phyloP scores from a whole-genome alignment of 2,329 filamentous ascomycete species.

The Cladosporium oxysporum region DNA sequence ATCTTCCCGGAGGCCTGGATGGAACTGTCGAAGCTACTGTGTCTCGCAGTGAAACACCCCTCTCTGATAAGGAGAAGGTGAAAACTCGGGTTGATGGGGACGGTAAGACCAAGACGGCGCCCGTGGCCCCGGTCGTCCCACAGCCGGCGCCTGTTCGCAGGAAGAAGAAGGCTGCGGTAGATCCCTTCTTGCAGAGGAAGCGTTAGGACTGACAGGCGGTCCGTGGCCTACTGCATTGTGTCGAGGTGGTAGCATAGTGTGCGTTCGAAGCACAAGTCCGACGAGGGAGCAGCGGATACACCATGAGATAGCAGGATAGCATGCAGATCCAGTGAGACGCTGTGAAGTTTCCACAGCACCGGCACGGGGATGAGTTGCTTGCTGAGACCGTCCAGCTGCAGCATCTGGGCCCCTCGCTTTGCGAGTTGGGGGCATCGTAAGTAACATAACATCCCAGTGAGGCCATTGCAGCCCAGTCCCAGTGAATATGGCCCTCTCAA shows the following conservation, averaged over 20 bases:
- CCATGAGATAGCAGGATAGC: slow-evolving; percentile 18
- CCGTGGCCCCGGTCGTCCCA: slow-evolving; percentile 18
- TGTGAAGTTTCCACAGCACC: slow-evolving; percentile 13
- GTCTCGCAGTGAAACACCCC: slow-evolving; percentile 30
- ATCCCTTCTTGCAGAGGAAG: slow-evolving; percentile 32
- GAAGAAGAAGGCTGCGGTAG: slow-evolving; percentile 32
- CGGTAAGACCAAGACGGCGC: slow-evolving; percentile 19
- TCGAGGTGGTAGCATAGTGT: slow-evolving; percentile 12
- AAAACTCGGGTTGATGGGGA: slow-evolving; percentile 21
- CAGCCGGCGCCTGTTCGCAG: slow-evolving; percentile 25
- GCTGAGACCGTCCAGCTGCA: slow-evolving; percentile 16
- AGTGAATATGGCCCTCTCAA: neutral
- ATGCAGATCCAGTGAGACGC: slow-evolving; percentile 19
- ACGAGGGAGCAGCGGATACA: neutral
- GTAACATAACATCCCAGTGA: slow-evolving; percentile 18
- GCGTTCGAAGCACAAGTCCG: neutral
- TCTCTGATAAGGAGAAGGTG: slow-evolving; percentile 22
- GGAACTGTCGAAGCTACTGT: slow-evolving; percentile 16
- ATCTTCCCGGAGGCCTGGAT: slow-evolving; percentile 20
- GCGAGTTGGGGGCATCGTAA: neutral
- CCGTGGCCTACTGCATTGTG: neutral
- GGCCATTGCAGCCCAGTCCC: slow-evolving; percentile 6
- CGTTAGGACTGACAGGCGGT: slow-evolving; percentile 19
- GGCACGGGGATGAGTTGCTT: slow-evolving; percentile 5
- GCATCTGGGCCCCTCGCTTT: slow-evolving; percentile 15